These are phyloP conservation scores for Solanum chacoense DNA, from an alignment of 305 asterid species.

Conservation along the genomic window DNA sequence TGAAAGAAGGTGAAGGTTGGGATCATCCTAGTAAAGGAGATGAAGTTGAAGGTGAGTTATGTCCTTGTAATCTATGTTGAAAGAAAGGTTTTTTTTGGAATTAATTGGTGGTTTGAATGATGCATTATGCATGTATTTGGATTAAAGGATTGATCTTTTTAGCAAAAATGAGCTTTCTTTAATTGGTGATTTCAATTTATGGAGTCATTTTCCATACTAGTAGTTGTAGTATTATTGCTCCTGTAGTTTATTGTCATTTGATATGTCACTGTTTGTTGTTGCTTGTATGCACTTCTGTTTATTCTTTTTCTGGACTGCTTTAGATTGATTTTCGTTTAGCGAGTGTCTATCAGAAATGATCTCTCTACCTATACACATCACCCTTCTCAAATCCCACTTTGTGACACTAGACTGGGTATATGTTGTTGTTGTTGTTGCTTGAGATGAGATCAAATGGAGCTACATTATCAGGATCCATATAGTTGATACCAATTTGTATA, in stretches of 20 bases:
- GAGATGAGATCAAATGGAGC: background rate
- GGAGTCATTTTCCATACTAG: background rate
- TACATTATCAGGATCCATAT: background rate
- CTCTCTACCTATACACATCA: background rate
- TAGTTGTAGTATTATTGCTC: background rate
- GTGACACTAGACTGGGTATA: background rate
- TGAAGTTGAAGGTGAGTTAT: conserved; percentile 39
- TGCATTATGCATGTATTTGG: background rate
- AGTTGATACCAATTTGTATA: background rate
- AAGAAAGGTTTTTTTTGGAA: background rate
- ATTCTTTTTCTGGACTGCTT: background rate
- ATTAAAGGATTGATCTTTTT: background rate
- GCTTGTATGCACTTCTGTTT: background rate
- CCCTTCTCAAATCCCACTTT: background rate
- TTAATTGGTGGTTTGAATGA: background rate
- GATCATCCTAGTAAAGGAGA: conserved; percentile 33
- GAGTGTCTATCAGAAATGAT: background rate
- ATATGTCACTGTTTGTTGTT: background rate
- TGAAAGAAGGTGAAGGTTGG: conserved; percentile 54
- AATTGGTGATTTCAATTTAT: background rate
- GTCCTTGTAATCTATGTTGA: background rate
- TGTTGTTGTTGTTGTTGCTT: background rate
- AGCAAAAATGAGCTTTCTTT: background rate
- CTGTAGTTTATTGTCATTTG: background rate
- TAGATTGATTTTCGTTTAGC: background rate